Evolutionary conservation across 805 yeast genomes (phyloP).

Genomic region (Starmerella apicola): DNA sequence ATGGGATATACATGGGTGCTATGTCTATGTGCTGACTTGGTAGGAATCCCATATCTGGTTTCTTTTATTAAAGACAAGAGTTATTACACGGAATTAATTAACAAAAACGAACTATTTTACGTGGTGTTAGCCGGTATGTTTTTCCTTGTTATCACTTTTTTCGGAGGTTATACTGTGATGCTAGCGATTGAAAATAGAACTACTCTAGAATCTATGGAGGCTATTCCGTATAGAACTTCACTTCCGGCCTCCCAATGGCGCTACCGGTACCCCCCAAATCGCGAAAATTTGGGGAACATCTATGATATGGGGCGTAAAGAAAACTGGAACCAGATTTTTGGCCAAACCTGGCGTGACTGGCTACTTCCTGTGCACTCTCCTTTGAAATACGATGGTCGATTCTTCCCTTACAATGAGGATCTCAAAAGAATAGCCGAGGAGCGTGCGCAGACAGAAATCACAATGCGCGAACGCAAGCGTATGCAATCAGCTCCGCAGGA

Average conservation of each 20-base stretch:
- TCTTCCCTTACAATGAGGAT: slow-evolving; percentile 26
- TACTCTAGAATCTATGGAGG: slow-evolving; percentile 57
- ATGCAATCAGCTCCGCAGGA: slow-evolving; percentile 22
- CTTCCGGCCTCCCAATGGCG: slow-evolving; percentile 27
- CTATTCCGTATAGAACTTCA: slow-evolving; percentile 27
- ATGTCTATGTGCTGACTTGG: slow-evolving; percentile 5
- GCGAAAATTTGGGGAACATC: slow-evolving; percentile 46
- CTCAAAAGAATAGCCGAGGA: slow-evolving; percentile 23
- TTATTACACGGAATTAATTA: slow-evolving; percentile 32
- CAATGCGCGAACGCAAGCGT: slow-evolving; percentile 16
- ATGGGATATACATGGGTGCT: slow-evolving; percentile 39
- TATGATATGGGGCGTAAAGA: slow-evolving; percentile 55
- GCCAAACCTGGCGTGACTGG: slow-evolving; percentile 55
- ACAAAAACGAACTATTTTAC: slow-evolving; percentile 49
- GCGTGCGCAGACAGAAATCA: slow-evolving; percentile 27
- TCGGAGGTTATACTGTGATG: slow-evolving; percentile 38
- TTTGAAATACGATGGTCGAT: slow-evolving; percentile 29
- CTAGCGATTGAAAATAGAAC: slow-evolving; percentile 56
- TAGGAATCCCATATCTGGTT: slow-evolving; percentile 12
- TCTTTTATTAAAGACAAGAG: slow-evolving; percentile 14
- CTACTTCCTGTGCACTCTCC: slow-evolving; percentile 41
- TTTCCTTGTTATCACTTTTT: slow-evolving; percentile 43
- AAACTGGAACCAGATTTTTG: slow-evolving; percentile 70
- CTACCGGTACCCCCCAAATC: slow-evolving; percentile 33
- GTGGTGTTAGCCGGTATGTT: slow-evolving; percentile 43